A percentile compares a stretch with the other conserved stretches of the same genome.
Conservation (phyloP, 108 stramenopile species). For the Cyclotella kingstonii region DNA sequence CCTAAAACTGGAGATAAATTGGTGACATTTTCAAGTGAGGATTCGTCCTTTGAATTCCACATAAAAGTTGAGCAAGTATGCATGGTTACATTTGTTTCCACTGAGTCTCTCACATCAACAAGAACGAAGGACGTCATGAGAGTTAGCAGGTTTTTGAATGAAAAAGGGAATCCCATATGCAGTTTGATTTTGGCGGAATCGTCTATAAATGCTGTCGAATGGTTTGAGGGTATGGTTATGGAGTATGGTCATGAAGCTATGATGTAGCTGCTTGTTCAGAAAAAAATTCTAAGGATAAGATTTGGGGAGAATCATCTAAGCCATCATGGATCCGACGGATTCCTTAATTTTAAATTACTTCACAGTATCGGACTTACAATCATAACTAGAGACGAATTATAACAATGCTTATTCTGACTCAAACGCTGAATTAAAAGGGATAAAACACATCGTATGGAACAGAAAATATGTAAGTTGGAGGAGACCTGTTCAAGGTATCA, state of each 20-base stretch:
- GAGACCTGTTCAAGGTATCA: slow-evolving; percentile 25
- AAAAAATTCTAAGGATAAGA: background rate
- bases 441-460: slow-evolving; percentile 50
- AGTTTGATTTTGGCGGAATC: slow-evolving; percentile 61
- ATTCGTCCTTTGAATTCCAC: slow-evolving; percentile 84
- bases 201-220: slow-evolving; percentile 44
- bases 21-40: slow-evolving; percentile 69
- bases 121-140: slow-evolving; percentile 39
- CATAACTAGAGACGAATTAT: too few relatives aligned
- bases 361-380: too few relatives aligned
- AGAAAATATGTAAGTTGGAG: slow-evolving; percentile 23
- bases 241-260: slow-evolving; percentile 49
- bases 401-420: too few relatives aligned
- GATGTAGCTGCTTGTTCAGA: too few relatives aligned
- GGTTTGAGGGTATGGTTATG: slow-evolving; percentile 55
- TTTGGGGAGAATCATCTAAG: background rate
- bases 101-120: slow-evolving; percentile 4
- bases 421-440: slow-evolving; percentile 29
- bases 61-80: slow-evolving; percentile 54
- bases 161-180: slow-evolving; percentile 55
- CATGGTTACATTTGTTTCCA: slow-evolving; percentile 56
- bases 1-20: slow-evolving; percentile 64
- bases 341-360: too few relatives aligned
- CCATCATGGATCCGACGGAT: background rate
- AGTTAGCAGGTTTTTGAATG: slow-evolving; percentile 55